Base-by-base conservation (phyloP, 176 grass and related monocot genomes). In the Eleusine coracana region DNA sequence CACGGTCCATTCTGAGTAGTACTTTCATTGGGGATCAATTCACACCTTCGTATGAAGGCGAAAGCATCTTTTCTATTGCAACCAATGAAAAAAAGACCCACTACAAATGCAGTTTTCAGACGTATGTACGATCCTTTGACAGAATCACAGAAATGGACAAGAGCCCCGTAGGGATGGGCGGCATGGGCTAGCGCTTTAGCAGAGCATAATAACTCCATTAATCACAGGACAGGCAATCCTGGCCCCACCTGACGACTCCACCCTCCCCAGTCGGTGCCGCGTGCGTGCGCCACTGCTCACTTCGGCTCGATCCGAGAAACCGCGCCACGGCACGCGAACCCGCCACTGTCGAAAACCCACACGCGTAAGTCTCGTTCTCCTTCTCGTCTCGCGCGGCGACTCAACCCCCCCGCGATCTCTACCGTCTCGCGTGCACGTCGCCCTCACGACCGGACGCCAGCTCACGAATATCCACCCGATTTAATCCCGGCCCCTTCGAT, bases 401-500 rank as follows among this genome's bases (percentile, higher is more conserved):
- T 66, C 31, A 15, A 60, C 0, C 5, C 28, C 63, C 63, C 7
- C 31, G 31, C 58, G 56, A 48, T 78, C 75, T 78, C 23, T 12
- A 40, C 14, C 65, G 13, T 52, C 71, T 66, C 45, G 65, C 79
- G 63, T 62, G 75, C 88, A 62, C 76, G 82, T 91, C 85, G 72
- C 46, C 71, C 52, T 92, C 86, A 83, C 86, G 83, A 89, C 75
- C 86, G 90, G 87, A 86, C 84, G 87, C 84, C 77, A 80, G 51
- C 80, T 73, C 87, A 79, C 78, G 89, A 91, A 94, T 91, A 89
- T 94, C 73, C 81, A 91, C 70, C 87, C 84, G 72, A 87, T 91
- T 91, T 85, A 82, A 91, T 85, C 81, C 77, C 69, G 41, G 31
- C 23, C 46, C 74, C 73, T 87, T 90, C 84, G 89, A 87, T 85